Evolutionary conservation across 768 basidiomycete species (phyloP).

Genomic region (Lentinus brumalis): DNA sequence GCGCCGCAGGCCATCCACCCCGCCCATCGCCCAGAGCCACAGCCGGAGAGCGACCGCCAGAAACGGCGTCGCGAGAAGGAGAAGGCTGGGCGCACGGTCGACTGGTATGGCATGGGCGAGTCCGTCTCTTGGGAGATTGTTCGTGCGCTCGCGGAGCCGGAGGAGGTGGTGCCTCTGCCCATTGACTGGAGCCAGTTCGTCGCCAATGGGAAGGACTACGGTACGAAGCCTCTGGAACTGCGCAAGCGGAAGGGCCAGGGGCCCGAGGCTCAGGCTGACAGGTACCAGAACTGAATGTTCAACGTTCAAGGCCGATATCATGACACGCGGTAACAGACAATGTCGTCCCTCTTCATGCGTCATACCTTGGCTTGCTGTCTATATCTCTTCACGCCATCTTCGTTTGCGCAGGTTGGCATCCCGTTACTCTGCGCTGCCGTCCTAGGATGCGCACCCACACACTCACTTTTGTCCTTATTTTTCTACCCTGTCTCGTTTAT

Average conservation of each 20-base stretch:
- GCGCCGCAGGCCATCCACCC: slow-evolving; percentile 9
- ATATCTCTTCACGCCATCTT: no score
- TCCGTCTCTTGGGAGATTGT: slow-evolving; percentile 12
- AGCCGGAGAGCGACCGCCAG: not conserved
- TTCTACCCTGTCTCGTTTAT: not conserved
- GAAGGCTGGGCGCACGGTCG: slow-evolving; percentile 2
- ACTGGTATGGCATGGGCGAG: slow-evolving; percentile 15
- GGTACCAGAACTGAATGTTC: not conserved
- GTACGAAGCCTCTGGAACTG: slow-evolving; percentile 11
- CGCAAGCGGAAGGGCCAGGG: slow-evolving; percentile 6
- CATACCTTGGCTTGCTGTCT: no score
- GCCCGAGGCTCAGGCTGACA: not conserved
- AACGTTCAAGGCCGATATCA: no score
- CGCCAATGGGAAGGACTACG: slow-evolving; percentile 5
- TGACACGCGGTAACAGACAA: no score
- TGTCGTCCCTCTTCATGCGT: no score
- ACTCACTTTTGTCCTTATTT: not conserved
- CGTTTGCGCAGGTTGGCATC: no score
- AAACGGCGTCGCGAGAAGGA: not conserved
- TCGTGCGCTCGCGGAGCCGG: slow-evolving; percentile 14
- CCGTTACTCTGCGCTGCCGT: no score
- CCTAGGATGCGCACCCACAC: not conserved
- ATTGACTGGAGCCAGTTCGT: slow-evolving; percentile 13
- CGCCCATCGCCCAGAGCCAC: not conserved
- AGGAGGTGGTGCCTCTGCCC: slow-evolving; percentile 15